These are phyloP conservation scores for Gossypium gossypioides DNA, from an alignment of 441 rosid species.

Conservation along the genomic window DNA sequence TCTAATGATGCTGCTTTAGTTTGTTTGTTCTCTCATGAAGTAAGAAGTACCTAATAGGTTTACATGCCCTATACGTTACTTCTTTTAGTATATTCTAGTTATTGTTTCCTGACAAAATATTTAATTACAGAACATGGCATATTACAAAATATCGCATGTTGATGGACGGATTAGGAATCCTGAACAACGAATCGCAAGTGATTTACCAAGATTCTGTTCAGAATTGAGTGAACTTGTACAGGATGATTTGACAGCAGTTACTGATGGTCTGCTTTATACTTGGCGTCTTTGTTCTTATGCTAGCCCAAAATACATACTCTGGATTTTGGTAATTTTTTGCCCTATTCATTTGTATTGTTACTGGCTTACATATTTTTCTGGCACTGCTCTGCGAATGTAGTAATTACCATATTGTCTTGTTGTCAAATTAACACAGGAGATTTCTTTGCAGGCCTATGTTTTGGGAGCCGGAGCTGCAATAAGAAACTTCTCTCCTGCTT, in stretches of 20 bases:
- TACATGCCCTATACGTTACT: not conserved
- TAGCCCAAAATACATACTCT: slow-evolving; percentile 89
- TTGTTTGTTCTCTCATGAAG: not conserved
- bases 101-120: slow-evolving; percentile 14
- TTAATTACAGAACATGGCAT: slow-evolving; percentile 83
- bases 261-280: slow-evolving; percentile 83
- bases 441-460: slow-evolving; percentile 68
- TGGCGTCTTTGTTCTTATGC: slow-evolving; percentile 98
- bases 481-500: slow-evolving; percentile 89
- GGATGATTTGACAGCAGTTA: slow-evolving; percentile 84
- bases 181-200: slow-evolving; percentile 95
- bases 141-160: slow-evolving; percentile 94
- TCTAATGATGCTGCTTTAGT: not conserved
- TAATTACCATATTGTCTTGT: not conserved
- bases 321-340: slow-evolving; percentile 76
- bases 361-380: not conserved
- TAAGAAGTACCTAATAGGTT: not conserved
- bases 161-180: slow-evolving; percentile 91
- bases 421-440: slow-evolving; percentile 16
- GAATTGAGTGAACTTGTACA: slow-evolving; percentile 93
- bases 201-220: slow-evolving; percentile 86
- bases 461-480: slow-evolving; percentile 84
- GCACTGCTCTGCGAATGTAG: not conserved
- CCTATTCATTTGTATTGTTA: not conserved
- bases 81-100: slow-evolving; percentile 9